Percentiles rank a stretch among this genome's conserved stretches.
Conservation (phyloP, 2,329 filamentous ascomycete genomes). For the Aspergillus thermomutatus region DNA sequence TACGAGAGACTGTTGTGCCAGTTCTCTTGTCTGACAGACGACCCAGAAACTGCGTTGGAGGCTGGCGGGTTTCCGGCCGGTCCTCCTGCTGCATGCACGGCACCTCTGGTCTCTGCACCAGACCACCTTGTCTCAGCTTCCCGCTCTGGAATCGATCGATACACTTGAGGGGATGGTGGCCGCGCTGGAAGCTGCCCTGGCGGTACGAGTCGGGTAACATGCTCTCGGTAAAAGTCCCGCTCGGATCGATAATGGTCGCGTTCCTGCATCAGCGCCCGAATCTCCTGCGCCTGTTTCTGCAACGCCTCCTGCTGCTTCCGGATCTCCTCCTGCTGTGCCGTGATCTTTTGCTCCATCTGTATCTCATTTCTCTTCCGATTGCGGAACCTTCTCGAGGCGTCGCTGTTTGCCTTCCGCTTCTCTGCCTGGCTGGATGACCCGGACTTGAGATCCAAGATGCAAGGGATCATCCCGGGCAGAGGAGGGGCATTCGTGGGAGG, state of each 20-base stretch:
- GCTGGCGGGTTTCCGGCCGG: not conserved
- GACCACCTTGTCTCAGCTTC: slow-evolving; percentile 10
- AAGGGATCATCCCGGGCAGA: slow-evolving; percentile 32
- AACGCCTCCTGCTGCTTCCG: slow-evolving; percentile 28
- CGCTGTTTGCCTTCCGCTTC: slow-evolving; percentile 43
- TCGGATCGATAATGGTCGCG: slow-evolving; percentile 40
- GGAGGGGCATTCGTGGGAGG: slow-evolving; percentile 12
- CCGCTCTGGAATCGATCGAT: slow-evolving; percentile 8
- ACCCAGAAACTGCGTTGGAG: not conserved
- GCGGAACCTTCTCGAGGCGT: slow-evolving; percentile 40
- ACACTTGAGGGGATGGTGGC: slow-evolving; percentile 28
- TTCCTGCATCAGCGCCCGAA: slow-evolving; percentile 32
- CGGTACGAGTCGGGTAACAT: slow-evolving; percentile 24
- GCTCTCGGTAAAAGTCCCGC: slow-evolving; percentile 39
- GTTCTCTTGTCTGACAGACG: not conserved
- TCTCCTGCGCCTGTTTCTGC: slow-evolving; percentile 31
- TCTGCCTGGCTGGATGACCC: slow-evolving; percentile 41
- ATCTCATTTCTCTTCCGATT: slow-evolving; percentile 41
- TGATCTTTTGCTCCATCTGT: slow-evolving; percentile 38
- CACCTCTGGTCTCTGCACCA: slow-evolving; percentile 2
- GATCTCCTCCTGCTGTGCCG: slow-evolving; percentile 36
- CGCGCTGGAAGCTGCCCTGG: slow-evolving; percentile 26
- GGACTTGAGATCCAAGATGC: slow-evolving; percentile 39
- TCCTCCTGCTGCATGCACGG: not conserved
- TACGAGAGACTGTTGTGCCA: not conserved